Conservation (phyloP, 768 basidiomycete species). For the Amanita polypyramis region DNA sequence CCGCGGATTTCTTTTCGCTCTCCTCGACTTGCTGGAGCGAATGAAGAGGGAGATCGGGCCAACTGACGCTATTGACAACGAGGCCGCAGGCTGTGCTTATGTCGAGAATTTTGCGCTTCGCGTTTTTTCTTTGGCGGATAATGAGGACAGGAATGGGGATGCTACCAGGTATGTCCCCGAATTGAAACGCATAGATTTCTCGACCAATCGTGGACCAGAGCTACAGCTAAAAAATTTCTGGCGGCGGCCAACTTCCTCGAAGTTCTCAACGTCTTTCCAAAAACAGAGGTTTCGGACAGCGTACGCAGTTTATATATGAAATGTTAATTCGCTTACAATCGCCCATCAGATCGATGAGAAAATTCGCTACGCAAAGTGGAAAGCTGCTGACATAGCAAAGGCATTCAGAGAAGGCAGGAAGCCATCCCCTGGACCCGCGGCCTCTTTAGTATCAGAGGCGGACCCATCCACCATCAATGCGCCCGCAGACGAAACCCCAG, state of each 20-base stretch:
- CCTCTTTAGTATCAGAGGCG: background rate
- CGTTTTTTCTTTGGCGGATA: constrained; percentile 84
- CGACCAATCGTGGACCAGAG: constrained; percentile 29
- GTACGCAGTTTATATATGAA: constrained; percentile 25
- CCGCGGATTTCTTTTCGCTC: constrained; percentile 56
- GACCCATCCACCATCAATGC: background rate
- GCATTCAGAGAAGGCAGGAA: constrained; percentile 89
- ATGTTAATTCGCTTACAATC: background rate
- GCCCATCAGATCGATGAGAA: constrained; percentile 66
- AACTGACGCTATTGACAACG: constrained; percentile 75
- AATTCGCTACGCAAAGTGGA: constrained; percentile 94
- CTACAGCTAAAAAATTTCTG: constrained; percentile 89
- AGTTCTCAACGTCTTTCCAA: constrained; percentile 68
- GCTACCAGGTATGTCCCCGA: constrained; percentile 51
- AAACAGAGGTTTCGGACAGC: constrained; percentile 42
- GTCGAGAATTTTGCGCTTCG: constrained; percentile 92
- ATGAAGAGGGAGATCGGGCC: constrained; percentile 68
- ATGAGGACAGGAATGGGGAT: constrained; percentile 74
- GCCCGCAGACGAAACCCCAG: background rate
- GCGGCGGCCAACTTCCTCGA: constrained; percentile 95
- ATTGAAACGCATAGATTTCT: background rate
- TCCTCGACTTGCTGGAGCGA: constrained; percentile 70
- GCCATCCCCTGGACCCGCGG: constrained; percentile 56
- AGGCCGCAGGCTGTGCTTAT: constrained; percentile 76
- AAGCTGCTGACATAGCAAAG: constrained; percentile 90